A percentile compares a stretch with the other conserved stretches of the same genome.
Conservation (phyloP, 176 grass and related monocot genomes). For the Saccharum officinarum region DNA sequence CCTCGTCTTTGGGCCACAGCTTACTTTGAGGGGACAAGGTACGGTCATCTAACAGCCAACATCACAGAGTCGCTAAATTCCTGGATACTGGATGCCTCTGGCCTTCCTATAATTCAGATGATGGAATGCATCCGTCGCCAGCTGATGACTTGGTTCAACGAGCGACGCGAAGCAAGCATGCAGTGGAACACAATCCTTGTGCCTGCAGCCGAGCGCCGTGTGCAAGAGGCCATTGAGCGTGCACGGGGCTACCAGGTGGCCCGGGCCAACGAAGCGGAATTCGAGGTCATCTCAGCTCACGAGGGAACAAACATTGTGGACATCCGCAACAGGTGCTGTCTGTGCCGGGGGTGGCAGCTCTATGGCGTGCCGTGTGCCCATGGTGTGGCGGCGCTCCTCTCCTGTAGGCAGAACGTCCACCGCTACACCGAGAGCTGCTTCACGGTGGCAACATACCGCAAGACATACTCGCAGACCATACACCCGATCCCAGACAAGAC, state of each 20-base stretch:
- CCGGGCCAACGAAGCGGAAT: constrained; percentile 87
- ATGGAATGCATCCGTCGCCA: constrained; percentile 89
- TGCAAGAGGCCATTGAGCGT: constrained; percentile 86
- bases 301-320: constrained; percentile 89
- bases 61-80: constrained; percentile 66
- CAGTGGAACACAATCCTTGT: constrained; percentile 87
- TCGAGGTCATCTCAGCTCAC: constrained; percentile 80
- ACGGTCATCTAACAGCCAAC: constrained; percentile 87
- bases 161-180: constrained; percentile 89
- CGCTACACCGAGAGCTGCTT: constrained; percentile 94
- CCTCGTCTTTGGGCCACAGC: constrained; percentile 88
- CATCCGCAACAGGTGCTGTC: constrained; percentile 88
- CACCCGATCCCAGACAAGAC: constrained; percentile 94
- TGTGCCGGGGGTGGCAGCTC: constrained; percentile 95
- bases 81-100: constrained; percentile 85
- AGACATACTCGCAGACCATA: constrained; percentile 93
- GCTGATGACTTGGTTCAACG: constrained; percentile 96
- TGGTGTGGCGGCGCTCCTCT: constrained; percentile 86
- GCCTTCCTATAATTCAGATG: constrained; percentile 96
- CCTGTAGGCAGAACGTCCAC: constrained; percentile 94
- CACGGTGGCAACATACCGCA: constrained; percentile 82
- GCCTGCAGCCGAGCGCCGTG: constrained; percentile 61
- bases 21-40: constrained; percentile 90
- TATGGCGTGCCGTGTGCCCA: constrained; percentile 89
- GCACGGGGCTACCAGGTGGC: constrained; percentile 86